These are phyloP conservation scores for Elongisporangium prolatum DNA, from an alignment of 352 stramenopile genomes.

Conservation along the genomic window DNA sequence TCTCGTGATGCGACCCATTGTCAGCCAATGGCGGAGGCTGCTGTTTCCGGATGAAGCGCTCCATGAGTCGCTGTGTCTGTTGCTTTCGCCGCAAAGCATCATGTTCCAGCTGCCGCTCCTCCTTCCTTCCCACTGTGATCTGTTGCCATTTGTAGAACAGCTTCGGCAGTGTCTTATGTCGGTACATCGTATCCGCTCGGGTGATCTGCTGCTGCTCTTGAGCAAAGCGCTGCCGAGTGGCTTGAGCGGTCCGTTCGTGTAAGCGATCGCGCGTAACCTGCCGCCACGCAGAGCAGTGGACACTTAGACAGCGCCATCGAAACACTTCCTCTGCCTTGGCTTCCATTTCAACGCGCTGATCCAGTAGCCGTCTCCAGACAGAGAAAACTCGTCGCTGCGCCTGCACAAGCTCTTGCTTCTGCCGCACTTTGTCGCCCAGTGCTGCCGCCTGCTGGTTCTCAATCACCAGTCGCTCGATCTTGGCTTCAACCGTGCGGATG, in stretches of 20 bases:
- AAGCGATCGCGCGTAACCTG: conserved; percentile 7
- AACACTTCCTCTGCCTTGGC: conserved; percentile 4
- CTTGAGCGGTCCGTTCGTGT: conserved; percentile 8
- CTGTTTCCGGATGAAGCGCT: conserved; percentile 20
- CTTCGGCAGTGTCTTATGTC: conserved; percentile 23
- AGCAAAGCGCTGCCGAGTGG: conserved; percentile 11
- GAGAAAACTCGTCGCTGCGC: conserved; percentile 1
- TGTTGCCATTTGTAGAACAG: conserved; percentile 54
- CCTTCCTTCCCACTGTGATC: conserved; percentile 17
- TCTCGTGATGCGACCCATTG: background rate
- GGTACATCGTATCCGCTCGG: conserved; percentile 29
- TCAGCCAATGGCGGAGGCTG: background rate
- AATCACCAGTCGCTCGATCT: conserved; percentile 27
- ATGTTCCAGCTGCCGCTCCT: conserved; percentile 16
- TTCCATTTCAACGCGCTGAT: background rate
- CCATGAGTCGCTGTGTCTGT: conserved; percentile 33
- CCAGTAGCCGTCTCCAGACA: conserved; percentile 4
- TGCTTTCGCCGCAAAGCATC: conserved; percentile 23
- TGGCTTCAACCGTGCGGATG: conserved; percentile 23
- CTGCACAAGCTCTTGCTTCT: conserved; percentile 2
- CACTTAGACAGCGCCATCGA: conserved; percentile 16
- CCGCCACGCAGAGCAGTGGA: conserved; percentile 9
- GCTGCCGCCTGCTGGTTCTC: conserved; percentile 25
- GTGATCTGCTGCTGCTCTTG: conserved; percentile 16
- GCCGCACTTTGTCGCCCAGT: conserved; percentile 23